Evolutionary conservation across 163 green algal species (phyloP).

Genomic region (Trebouxiophyceae sp.): DNA sequence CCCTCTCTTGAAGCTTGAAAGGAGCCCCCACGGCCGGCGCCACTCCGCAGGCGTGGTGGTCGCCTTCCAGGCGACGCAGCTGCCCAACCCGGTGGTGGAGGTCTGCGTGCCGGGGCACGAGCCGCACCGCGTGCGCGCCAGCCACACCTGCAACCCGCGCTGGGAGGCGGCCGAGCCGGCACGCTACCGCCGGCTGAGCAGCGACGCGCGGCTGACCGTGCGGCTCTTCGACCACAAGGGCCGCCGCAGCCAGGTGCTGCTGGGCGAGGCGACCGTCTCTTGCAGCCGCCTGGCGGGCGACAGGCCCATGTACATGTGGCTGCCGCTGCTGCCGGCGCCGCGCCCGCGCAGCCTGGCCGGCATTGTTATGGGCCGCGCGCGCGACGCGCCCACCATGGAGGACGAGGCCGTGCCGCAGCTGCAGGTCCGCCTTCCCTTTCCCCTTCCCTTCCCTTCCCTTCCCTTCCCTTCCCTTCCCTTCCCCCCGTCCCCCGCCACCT

Average conservation of each 20-base stretch:
- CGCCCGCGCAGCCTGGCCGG: no score
- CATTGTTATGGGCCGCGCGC: no score
- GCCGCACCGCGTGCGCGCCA: constrained; percentile 1
- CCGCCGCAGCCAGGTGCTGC: constrained; percentile 18
- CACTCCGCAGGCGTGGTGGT: constrained; percentile 44
- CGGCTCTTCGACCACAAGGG: constrained; percentile 29
- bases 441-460: no score
- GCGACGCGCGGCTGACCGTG: constrained; percentile 24
- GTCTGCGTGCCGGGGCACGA: neutral
- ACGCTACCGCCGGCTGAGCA: constrained; percentile 24
- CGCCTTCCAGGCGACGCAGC: constrained; percentile 41
- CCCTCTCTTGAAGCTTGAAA: no score
- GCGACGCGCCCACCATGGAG: no score
- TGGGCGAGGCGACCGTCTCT: constrained; percentile 29
- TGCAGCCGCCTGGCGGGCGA: constrained; percentile 22
- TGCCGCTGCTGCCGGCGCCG: constrained; percentile 32
- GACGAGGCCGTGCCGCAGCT: no score
- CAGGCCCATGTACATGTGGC: constrained; percentile 43
- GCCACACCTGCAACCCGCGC: constrained; percentile 28
- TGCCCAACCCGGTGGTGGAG: constrained; percentile 43
- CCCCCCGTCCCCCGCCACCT: no score
- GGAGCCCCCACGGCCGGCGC: no score
- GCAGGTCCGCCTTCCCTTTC: no score
- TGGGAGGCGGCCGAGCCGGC: constrained; percentile 13
- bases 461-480: no score